phyloP scores from a whole-genome alignment of 768 basidiomycete genomes.

The Infundibulicybe gibba region DNA sequence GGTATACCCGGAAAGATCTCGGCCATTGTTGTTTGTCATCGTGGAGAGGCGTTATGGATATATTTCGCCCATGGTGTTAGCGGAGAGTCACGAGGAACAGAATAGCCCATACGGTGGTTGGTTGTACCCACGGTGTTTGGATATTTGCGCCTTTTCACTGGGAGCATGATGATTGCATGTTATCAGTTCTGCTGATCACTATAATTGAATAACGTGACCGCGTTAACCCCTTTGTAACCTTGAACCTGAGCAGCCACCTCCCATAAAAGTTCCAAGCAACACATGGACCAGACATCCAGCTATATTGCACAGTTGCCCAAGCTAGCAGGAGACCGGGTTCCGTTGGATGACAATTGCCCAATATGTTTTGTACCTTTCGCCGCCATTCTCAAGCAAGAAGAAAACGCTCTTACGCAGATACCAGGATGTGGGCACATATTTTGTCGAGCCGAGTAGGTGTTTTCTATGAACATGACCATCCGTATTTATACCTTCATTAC shows the following conservation, averaged over 20 bases:
- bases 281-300: no score
- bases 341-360: slow-evolving; percentile 55
- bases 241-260: no score
- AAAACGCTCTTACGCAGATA: slow-evolving; percentile 53
- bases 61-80: not conserved
- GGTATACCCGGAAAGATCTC: not conserved
- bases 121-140: no score
- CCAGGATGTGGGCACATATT: slow-evolving; percentile 62
- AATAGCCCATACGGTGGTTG: no score
- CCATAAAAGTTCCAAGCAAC: no score
- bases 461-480: not conserved
- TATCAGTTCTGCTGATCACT: no score
- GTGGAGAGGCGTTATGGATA: not conserved
- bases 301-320: slow-evolving; percentile 28
- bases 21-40: not conserved
- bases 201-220: slow-evolving; percentile 3
- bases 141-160: no score
- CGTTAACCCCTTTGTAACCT: no score
- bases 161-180: no score
- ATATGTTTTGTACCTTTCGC: slow-evolving; percentile 61
- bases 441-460: slow-evolving; percentile 56
- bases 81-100: not conserved
- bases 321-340: slow-evolving; percentile 33
- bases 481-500: slow-evolving; percentile 2
- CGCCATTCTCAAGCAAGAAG: slow-evolving; percentile 32